A percentile compares a stretch with the other conserved stretches of the same genome.
Evolutionary conservation across 805 yeast genomes (phyloP).

Genomic region (Metschnikowia similis): DNA sequence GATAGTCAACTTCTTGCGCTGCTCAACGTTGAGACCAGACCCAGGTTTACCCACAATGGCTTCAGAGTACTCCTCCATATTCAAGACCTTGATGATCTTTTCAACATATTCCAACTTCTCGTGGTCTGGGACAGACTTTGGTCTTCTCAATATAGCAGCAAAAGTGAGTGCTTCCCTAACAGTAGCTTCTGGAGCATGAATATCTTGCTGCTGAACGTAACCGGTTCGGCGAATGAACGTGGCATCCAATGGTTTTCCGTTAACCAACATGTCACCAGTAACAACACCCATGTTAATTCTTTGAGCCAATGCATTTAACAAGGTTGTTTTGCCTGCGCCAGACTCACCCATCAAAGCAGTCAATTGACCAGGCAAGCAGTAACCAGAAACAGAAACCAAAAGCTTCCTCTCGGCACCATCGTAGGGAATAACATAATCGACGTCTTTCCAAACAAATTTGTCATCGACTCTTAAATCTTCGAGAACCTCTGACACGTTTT

Average conservation of each 20-base stretch:
- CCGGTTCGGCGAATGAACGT: conserved; percentile 55
- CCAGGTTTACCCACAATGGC: conserved; percentile 48
- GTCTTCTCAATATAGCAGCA: conserved; percentile 48
- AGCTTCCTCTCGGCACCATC: conserved; percentile 35
- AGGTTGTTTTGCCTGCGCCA: conserved; percentile 61
- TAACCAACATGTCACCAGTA: conserved; percentile 56
- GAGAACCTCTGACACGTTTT: conserved; percentile 7
- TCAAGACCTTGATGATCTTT: conserved; percentile 44
- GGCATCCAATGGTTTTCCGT: conserved; percentile 45
- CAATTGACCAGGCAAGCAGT: conserved; percentile 46
- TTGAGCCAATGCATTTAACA: conserved; percentile 50
- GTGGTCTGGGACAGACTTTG: conserved; percentile 32
- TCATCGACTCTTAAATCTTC: conserved; percentile 15
- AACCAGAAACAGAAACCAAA: conserved; percentile 32
- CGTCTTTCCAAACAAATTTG: conserved; percentile 52
- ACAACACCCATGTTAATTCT: conserved; percentile 54
- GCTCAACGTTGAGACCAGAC: conserved; percentile 51
- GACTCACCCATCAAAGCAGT: conserved; percentile 63
- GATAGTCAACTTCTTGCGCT: conserved; percentile 50
- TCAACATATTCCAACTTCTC: conserved; percentile 53
- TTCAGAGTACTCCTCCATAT: conserved; percentile 51
- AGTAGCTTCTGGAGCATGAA: conserved; percentile 47
- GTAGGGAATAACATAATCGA: conserved; percentile 53
- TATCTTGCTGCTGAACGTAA: conserved; percentile 59
- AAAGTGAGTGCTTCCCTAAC: conserved; percentile 52